Evolutionary conservation across 176 grass and related monocot genomes (phyloP).

Genomic region (Oryza rufipogon): DNA sequence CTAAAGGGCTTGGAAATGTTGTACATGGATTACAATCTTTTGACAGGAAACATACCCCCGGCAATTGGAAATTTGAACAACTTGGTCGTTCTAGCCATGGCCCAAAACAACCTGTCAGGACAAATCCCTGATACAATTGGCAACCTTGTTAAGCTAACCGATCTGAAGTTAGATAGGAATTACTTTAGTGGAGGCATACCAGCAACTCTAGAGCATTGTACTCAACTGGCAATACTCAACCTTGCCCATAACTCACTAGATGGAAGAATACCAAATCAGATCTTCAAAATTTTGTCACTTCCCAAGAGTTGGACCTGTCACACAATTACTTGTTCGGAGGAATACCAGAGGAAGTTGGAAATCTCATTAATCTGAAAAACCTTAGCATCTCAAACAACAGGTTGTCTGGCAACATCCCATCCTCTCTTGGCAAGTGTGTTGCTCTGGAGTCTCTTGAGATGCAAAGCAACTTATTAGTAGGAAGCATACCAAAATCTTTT

Average conservation of each 20-base stretch:
- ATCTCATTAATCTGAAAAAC: conserved; percentile 39
- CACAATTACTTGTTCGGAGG: conserved; percentile 52
- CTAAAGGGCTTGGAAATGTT: conserved; percentile 19
- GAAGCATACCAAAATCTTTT: conserved; percentile 60
- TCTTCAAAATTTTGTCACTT: conserved; percentile 47
- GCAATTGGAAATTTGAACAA: conserved; percentile 23
- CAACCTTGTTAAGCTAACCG: conserved; percentile 39
- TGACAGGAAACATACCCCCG: conserved; percentile 30
- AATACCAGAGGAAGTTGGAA: conserved; percentile 51
- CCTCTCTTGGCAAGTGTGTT: conserved; percentile 45
- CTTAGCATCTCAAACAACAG: conserved; percentile 52
- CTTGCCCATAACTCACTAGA: conserved; percentile 41
- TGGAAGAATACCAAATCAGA: conserved; percentile 50
- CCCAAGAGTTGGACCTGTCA: conserved; percentile 49
- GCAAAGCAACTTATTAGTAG: conserved; percentile 53
- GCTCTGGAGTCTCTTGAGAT: conserved; percentile 51
- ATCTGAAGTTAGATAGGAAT: neutral
- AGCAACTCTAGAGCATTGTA: conserved; percentile 1
- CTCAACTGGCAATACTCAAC: conserved; percentile 1
- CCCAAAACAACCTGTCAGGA: conserved; percentile 8
- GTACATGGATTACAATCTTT: conserved; percentile 38
- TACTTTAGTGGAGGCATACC: neutral
- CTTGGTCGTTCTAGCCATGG: neutral
- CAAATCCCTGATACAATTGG: conserved; percentile 29
- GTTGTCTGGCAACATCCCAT: conserved; percentile 52